Conservation (phyloP, 148 eudicot genomes). For the Fagopyrum esculentum region DNA sequence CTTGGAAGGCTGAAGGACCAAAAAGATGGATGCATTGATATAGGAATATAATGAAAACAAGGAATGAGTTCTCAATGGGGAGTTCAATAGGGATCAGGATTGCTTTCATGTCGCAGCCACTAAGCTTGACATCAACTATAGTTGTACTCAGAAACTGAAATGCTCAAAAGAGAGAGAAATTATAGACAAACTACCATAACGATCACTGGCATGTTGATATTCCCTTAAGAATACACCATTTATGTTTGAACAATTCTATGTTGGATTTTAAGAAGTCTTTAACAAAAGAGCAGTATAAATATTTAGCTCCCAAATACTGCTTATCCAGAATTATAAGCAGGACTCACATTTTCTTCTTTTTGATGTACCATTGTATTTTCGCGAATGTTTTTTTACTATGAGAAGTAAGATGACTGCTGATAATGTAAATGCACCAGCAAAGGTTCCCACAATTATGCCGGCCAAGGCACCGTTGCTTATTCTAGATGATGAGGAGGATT, state of each 20-base stretch:
- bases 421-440: constrained; percentile 25
- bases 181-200: neutral
- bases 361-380: constrained; percentile 4
- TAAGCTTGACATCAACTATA: too few relatives aligned
- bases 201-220: neutral
- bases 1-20: neutral
- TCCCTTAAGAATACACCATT: neutral
- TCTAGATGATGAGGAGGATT: constrained; percentile 12
- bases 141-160: neutral
- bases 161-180: neutral
- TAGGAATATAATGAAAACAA: neutral
- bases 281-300: neutral
- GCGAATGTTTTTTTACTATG: constrained; percentile 22
- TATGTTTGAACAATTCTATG: neutral
- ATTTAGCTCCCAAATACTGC: neutral
- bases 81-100: too few relatives aligned
- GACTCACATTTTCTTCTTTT: constrained; percentile 9
- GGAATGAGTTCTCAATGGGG: too few relatives aligned
- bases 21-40: neutral
- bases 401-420: constrained; percentile 40
- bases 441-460: constrained; percentile 33
- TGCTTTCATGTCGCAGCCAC: too few relatives aligned
- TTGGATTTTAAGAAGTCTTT: neutral
- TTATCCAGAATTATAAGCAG: neutral
- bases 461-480: constrained; percentile 43